Evolutionary conservation across 805 yeast species (phyloP), one percentile per base, ranked within the genome.

Genomic region (Ogataea populi-albae): DNA sequence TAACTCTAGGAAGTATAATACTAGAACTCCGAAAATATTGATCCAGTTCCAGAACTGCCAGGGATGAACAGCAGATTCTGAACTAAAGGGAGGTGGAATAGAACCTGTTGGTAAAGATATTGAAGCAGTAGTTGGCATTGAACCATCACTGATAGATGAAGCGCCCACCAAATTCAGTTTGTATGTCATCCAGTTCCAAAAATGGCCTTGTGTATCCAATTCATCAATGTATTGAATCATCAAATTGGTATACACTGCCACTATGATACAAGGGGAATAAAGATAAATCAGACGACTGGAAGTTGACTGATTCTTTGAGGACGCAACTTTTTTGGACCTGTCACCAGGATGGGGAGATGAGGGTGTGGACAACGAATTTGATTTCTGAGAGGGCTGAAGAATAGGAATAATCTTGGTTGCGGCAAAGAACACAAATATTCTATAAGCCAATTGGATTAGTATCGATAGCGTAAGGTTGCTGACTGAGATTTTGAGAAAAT

Each of bases 21-120:
- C 65, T 38, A 93, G 64, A 8, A 95, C 84, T 35, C 82, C 73
- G 47, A 82, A 79, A 68, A 91, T 85, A 57, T 91, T 91, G 40
- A 86, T 75, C 98, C 98, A 91, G 52, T 89, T 86, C 98, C 98
- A 91, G 57, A 93, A 85, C 52, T 87, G 88, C 86, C 95, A 84
- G n/a, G 96, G 82, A 55, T 80, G 78, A 18, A 73, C 53, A 22
- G 35, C 37, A 6, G 41, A 38, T 21, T 35, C 35, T n/a, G 28
- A 9, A 8, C 15, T 17, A 12, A n/a, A 8, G 11, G 23, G 10
- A 16, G 26, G 21, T 16, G 23, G 37, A 18, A 14, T 37, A 21
- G 11, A 10, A 14, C 17, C 18, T 11, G 20, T 17, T 11, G 34
- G 17, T 15, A 17, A 11, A 19, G 21, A 23, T 26, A 32, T 10